Evolutionary conservation across 441 rosid species (phyloP), one percentile per base, ranked within the genome.

Genomic region (Hura crepitans): DNA sequence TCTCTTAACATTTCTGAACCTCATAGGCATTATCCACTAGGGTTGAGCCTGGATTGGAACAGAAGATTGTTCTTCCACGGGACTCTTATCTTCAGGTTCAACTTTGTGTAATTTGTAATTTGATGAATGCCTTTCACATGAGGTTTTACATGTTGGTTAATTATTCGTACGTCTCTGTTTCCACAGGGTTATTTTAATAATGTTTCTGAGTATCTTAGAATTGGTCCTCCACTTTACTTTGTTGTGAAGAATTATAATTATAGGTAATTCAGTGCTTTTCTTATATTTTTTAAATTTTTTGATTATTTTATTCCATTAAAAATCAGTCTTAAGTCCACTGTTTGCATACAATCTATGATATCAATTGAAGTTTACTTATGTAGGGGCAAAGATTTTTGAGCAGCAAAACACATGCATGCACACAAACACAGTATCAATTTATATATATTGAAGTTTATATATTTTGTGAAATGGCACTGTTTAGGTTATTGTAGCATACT

Each of bases 81-180:
- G 97, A 95, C 79, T 95, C 99, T 1, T 95, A 95, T 81, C 96
- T 95, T 80, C 99, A 92, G 97, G 98, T 94, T 86, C 62, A 55
- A 66, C 58, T 55, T 73, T 60, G 64, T 64, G 58, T 56, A 43
- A 75, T 68, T 20, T 71, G 50, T 66, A 42, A 68, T 53, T n/a
- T 55, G 39, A 49, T 66, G 67, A 58, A 65, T 62, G 46, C 54
- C 57, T 35, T 62, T 35, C 58, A 2, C 62, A 0, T 61, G n/a
- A 62, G 59, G 23, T 59, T 13, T 12, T 68, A 8, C 58, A 72
- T 59, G 53, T 75, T 63, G 50, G 64, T 70, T 28, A 35, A 62
- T 77, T 77, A 72, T 69, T 57, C 78, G 57, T 46, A 55, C 37
- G 60, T 64, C 64, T 79, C 59, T 73, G 33, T 69, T 78, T 64